Evolutionary conservation across 179 eudicot species (phyloP).

Genomic region (Sideroxylon spinosum): DNA sequence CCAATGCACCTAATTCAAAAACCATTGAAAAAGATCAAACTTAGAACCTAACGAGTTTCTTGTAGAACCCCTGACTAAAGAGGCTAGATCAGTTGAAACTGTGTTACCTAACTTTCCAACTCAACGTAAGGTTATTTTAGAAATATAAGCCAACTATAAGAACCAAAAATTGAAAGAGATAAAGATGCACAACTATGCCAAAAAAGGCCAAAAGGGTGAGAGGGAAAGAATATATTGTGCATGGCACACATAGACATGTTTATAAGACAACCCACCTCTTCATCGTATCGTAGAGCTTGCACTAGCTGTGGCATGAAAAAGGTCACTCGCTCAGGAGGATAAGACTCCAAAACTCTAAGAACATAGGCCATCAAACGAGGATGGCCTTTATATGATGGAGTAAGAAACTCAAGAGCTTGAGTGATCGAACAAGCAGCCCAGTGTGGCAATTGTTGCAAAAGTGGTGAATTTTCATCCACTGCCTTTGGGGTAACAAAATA

Average conservation of each 20-base stretch:
- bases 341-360: slow-evolving; percentile 89
- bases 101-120: neutral
- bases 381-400: slow-evolving; percentile 91
- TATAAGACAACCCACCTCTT: slow-evolving; percentile 53
- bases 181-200: neutral
- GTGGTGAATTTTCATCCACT: slow-evolving; percentile 84
- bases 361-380: slow-evolving; percentile 98
- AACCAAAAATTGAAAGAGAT: neutral
- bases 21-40: neutral
- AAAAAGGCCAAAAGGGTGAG: neutral
- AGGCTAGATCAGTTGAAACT: neutral
- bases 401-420: slow-evolving; percentile 86
- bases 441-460: slow-evolving; percentile 94
- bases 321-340: slow-evolving; percentile 88
- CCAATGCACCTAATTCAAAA: neutral
- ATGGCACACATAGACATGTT: neutral
- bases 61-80: neutral
- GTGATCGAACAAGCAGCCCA: slow-evolving; percentile 99
- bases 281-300: slow-evolving; percentile 92
- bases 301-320: slow-evolving; percentile 99
- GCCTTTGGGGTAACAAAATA: slow-evolving; percentile 95
- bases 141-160: neutral
- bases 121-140: neutral
- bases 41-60: neutral
- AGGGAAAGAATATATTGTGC: slow-evolving; percentile 5